These are phyloP conservation scores for Agrocybe pediades DNA, from an alignment of 768 basidiomycete genomes.

Conservation along the genomic window DNA sequence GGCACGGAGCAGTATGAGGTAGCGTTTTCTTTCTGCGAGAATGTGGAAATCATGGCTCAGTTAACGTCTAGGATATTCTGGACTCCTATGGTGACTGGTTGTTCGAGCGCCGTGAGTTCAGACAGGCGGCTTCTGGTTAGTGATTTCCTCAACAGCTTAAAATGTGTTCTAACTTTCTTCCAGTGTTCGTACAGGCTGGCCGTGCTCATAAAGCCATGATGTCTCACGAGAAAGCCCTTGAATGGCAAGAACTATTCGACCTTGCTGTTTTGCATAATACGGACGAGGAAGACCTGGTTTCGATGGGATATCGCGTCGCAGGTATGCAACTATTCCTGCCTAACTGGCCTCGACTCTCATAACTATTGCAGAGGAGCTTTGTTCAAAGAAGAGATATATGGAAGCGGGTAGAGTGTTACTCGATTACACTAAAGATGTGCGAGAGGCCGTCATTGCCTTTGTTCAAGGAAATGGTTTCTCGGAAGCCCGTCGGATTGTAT, in stretches of 20 bases:
- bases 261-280: constrained; percentile 59
- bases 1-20: constrained; percentile 66
- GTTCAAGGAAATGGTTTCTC: constrained; percentile 83
- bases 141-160: not conserved
- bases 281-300: constrained; percentile 55
- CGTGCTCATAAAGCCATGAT: constrained; percentile 76
- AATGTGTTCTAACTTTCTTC: constrained; percentile 8
- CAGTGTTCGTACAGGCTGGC: constrained; percentile 76
- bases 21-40: not conserved
- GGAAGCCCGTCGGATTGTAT: constrained; percentile 86
- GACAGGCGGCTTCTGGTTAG: constrained; percentile 80
- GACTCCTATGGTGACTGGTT: constrained; percentile 85
- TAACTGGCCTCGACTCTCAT: not conserved
- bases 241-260: constrained; percentile 93
- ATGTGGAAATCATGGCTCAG: not conserved
- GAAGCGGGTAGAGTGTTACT: constrained; percentile 85
- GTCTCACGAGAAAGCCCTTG: constrained; percentile 82
- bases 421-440: constrained; percentile 80
- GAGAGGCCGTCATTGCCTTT: constrained; percentile 73
- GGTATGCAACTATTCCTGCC: constrained; percentile 47
- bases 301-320: constrained; percentile 75
- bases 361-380: constrained; percentile 66
- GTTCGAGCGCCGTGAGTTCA: constrained; percentile 81
- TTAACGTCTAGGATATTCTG: constrained; percentile 55
- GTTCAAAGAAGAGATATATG: constrained; percentile 72